Evolutionary conservation across 139 green algal species (phyloP), one percentile per base, ranked within the genome.

Genomic region (Microglena sp.): DNA sequence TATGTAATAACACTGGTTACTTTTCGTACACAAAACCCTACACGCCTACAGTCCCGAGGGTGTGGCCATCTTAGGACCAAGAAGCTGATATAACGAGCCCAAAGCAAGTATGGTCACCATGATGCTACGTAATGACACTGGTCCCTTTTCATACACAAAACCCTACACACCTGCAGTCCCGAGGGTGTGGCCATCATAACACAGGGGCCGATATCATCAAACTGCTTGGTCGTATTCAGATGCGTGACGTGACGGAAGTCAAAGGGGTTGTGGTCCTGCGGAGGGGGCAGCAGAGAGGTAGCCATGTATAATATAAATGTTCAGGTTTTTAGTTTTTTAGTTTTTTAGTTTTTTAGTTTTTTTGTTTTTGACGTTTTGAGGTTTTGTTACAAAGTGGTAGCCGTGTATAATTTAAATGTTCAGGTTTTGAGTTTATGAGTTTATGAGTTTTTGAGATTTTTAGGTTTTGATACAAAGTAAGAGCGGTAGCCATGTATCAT

Each of bases 181-280:
- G 77, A 89, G 31, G 94, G 93, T 1, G 88, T 96, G 30, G 94
- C 93, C 85, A 99, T 89, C 3, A 99, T 85, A 1, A 99, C 92
- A 59, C 87, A 95, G 1, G 93, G 87, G 2, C 90, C 90, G 3
- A 80, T 64, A 63, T 96, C 87, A 61, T 95, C 83, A 59, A 95
- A 87, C 27, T 83, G 67, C 0, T 55, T 50, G 1, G 85, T 77
- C 22, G 68, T 81, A 55, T 80, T 79, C 8, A 98, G 69, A 62
- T 92, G 81, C 24, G 82, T 76, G 18, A 99, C 84, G 76, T 96
- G 83, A 55, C 87, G 89, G 84, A 99, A 98, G n/a, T 85, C 64
- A 63, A 98, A 99, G 18, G 94, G 94, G 80, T 99, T 99, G 57
- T 72, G 62, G 26, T 77, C 63, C 15, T 24, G n/a, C n/a, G n/a